phyloP scores from a whole-genome alignment of 2,329 filamentous ascomycete genomes.

The Stemphylium vesicarium region DNA sequence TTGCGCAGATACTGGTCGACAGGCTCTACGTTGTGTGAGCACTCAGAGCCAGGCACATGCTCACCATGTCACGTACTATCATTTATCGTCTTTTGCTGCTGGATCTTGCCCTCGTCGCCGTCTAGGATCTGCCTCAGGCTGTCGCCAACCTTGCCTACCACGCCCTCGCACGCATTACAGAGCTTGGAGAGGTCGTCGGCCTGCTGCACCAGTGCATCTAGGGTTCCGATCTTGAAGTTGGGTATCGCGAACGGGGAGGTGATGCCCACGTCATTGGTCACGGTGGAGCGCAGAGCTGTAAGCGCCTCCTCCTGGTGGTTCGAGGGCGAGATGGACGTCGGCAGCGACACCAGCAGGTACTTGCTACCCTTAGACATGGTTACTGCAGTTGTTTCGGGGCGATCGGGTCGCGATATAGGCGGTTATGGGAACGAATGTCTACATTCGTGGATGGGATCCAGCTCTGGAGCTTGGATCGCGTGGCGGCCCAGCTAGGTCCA shows the following conservation, averaged over 20 bases:
- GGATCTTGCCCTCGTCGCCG: conserved; percentile 80
- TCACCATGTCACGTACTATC: conserved; percentile 65
- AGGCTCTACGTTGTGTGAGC: conserved; percentile 68
- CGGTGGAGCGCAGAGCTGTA: conserved; percentile 72
- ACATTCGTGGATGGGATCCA: conserved; percentile 26
- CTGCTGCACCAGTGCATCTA: conserved; percentile 94
- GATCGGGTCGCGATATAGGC: conserved; percentile 22
- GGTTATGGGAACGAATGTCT: conserved; percentile 25
- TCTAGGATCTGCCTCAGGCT: conserved; percentile 83
- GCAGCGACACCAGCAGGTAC: conserved; percentile 90
- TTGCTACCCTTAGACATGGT: conserved; percentile 59
- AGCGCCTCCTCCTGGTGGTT: conserved; percentile 82
- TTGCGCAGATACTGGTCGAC: conserved; percentile 88
- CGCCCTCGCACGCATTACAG: conserved; percentile 76
- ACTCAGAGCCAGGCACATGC: background rate
- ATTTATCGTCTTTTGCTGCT: conserved; percentile 90
- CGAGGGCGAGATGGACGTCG: conserved; percentile 82
- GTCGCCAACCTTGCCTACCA: conserved; percentile 87
- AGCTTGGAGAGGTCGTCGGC: conserved; percentile 94
- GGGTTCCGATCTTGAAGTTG: conserved; percentile 95
- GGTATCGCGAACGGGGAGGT: conserved; percentile 82
- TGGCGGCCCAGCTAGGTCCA: conserved; percentile 6
- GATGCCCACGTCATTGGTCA: conserved; percentile 76
- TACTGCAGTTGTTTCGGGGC: conserved; percentile 22
- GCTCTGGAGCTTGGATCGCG: conserved; percentile 25